These are phyloP conservation scores for Penicillium coprophilum DNA, from an alignment of 495 filamentous ascomycete genomes.

Conservation along the genomic window DNA sequence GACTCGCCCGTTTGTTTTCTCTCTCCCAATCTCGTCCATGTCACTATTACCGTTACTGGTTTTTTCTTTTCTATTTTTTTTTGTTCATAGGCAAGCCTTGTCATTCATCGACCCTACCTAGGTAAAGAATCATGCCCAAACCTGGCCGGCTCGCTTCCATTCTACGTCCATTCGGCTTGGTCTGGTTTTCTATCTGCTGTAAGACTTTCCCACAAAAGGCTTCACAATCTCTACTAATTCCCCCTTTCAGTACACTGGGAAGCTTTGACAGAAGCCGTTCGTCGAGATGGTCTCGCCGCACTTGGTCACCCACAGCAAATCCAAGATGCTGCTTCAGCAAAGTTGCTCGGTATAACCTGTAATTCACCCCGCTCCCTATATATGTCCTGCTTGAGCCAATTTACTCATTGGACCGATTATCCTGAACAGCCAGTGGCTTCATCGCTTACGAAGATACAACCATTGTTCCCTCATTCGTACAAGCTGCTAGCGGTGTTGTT, in stretches of 20 bases:
- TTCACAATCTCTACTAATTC: slow-evolving; percentile 8
- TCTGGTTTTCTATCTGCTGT: slow-evolving; percentile 27
- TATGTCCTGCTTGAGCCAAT: neutral
- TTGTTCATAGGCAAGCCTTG: too few relatives aligned
- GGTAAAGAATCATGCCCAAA: neutral
- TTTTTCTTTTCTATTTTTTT: too few relatives aligned
- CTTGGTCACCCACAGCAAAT: slow-evolving; percentile 16
- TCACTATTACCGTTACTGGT: too few relatives aligned
- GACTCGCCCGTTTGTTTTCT: too few relatives aligned
- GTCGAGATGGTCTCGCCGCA: slow-evolving; percentile 21
- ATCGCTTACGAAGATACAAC: slow-evolving; percentile 44
- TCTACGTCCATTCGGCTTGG: slow-evolving; percentile 18
- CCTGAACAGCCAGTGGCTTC: slow-evolving; percentile 24
- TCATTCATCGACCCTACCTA: too few relatives aligned
- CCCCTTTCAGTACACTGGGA: slow-evolving; percentile 22
- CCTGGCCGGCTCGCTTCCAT: slow-evolving; percentile 18
- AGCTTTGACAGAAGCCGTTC: slow-evolving; percentile 22
- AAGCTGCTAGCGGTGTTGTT: slow-evolving; percentile 36
- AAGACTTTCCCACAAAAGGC: slow-evolving; percentile 5
- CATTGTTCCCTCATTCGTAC: slow-evolving; percentile 41
- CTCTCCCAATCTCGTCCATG: too few relatives aligned
- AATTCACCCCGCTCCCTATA: slow-evolving; percentile 1
- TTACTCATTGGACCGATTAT: slow-evolving; percentile 6
- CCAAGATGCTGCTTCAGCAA: slow-evolving; percentile 25
- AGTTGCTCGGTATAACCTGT: slow-evolving; percentile 25